Evolutionary conservation across 495 filamentous ascomycete genomes (phyloP).

Genomic region (Sordaria brevicollis): DNA sequence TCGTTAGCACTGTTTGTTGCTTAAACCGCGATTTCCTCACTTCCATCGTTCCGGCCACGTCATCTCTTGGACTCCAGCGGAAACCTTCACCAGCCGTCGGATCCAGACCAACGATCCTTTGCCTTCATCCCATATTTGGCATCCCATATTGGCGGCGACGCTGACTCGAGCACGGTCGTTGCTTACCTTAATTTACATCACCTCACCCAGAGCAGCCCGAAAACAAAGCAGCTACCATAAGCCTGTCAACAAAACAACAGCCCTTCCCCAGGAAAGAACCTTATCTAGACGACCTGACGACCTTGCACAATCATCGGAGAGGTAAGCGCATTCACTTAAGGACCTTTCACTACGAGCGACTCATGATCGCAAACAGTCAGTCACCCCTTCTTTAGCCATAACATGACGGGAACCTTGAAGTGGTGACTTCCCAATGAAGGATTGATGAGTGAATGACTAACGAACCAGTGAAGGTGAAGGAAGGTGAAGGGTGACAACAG

Average conservation of each 20-base stretch:
- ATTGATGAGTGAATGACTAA: background rate
- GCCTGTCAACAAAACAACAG: background rate
- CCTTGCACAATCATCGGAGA: background rate
- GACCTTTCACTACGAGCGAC: too few relatives aligned
- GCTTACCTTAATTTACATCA: background rate
- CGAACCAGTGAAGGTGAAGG: background rate
- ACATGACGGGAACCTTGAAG: too few relatives aligned
- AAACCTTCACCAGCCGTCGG: background rate
- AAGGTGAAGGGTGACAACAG: too few relatives aligned
- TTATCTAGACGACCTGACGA: too few relatives aligned
- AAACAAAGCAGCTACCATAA: background rate
- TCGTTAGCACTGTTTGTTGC: too few relatives aligned
- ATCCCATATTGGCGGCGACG: background rate
- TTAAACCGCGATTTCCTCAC: too few relatives aligned
- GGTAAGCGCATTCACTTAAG: background rate
- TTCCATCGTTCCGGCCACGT: background rate
- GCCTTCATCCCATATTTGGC: background rate
- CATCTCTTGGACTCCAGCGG: background rate
- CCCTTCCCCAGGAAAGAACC: too few relatives aligned
- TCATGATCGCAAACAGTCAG: background rate
- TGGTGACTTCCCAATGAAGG: background rate
- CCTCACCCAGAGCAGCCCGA: background rate
- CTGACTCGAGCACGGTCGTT: background rate
- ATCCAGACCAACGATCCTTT: background rate
- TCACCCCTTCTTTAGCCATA: background rate